A percentile compares a stretch with the other conserved stretches of the same genome.
phyloP scores from a whole-genome alignment of 192 early-diverging fungal genomes.

The Coemansia sp. region DNA sequence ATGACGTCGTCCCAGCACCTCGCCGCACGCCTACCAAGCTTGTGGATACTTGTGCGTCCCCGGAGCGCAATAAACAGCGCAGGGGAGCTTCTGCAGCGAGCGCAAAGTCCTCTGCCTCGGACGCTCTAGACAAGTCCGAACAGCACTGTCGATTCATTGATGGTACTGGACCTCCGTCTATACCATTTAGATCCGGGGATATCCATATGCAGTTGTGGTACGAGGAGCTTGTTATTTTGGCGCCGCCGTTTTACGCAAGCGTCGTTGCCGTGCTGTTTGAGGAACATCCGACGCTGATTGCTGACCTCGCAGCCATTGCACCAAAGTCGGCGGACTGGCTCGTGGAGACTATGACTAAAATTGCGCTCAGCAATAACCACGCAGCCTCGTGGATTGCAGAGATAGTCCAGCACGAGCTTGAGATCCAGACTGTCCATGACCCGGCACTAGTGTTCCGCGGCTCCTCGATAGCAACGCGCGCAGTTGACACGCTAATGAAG shows the following conservation, averaged over 20 bases:
- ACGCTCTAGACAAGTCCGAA: background rate
- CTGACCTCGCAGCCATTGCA: constrained; percentile 24
- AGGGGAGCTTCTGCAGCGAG: background rate
- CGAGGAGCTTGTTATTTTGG: constrained; percentile 46
- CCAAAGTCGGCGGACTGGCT: constrained; percentile 52
- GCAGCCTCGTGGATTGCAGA: constrained; percentile 38
- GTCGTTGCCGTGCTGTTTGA: constrained; percentile 25
- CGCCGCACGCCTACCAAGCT: background rate
- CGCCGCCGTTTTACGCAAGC: constrained; percentile 20
- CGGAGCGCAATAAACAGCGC: background rate
- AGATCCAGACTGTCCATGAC: constrained; percentile 28
- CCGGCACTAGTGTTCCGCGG: constrained; percentile 59
- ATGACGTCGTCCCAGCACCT: constrained; percentile 1
- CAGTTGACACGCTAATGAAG: constrained; percentile 73
- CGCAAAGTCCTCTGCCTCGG: background rate
- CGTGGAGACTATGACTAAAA: constrained; percentile 46
- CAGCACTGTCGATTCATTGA: background rate
- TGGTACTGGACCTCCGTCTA: constrained; percentile 2
- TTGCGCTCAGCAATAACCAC: constrained; percentile 24
- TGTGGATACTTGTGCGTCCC: background rate
- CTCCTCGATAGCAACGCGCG: constrained; percentile 67
- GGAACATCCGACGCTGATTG: constrained; percentile 32
- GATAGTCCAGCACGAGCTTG: constrained; percentile 45
- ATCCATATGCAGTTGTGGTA: constrained; percentile 49
- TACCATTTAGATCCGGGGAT: constrained; percentile 51